Conservation (phyloP, 2,329 filamentous ascomycete genomes). For the Phaeosphaeria sp. region DNA sequence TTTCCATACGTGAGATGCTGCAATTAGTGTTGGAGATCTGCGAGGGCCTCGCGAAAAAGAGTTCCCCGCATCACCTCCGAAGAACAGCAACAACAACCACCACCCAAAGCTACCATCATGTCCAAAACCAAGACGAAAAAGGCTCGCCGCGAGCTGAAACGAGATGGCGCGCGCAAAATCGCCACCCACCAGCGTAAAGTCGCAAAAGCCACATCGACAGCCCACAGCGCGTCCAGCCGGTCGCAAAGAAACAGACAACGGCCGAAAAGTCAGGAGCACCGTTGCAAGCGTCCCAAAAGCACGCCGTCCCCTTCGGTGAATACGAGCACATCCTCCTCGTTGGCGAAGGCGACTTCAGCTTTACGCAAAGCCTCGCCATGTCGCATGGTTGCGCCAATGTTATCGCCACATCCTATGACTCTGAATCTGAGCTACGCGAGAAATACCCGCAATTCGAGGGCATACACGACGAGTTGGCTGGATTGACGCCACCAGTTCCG, state of each 20-base stretch:
- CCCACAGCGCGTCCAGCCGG: conserved; percentile 14
- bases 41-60: conserved; percentile 17
- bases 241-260: conserved; percentile 17
- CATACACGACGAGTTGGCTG: conserved; percentile 36
- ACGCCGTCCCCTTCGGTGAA: conserved; percentile 70
- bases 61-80: conserved; percentile 28
- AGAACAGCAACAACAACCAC: conserved; percentile 5
- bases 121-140: conserved; percentile 45
- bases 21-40: not conserved
- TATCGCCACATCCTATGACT: conserved; percentile 73
- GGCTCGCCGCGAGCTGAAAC: conserved; percentile 42
- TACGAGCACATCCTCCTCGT: conserved; percentile 75
- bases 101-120: conserved; percentile 26
- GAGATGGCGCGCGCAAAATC: conserved; percentile 37
- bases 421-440: conserved; percentile 60
- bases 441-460: conserved; percentile 56
- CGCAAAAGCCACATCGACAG: conserved; percentile 20
- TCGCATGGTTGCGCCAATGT: conserved; percentile 71
- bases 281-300: conserved; percentile 47
- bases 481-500: conserved; percentile 43
- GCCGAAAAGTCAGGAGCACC: conserved; percentile 3
- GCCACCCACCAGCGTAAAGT: conserved; percentile 32
- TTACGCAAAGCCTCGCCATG: conserved; percentile 69
- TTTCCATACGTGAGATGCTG: not conserved
- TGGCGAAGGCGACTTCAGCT: conserved; percentile 82